A percentile compares a stretch with the other conserved stretches of the same genome.
Conservation (phyloP, 2,329 filamentous ascomycete genomes). For the Talaromyces atroroseus region DNA sequence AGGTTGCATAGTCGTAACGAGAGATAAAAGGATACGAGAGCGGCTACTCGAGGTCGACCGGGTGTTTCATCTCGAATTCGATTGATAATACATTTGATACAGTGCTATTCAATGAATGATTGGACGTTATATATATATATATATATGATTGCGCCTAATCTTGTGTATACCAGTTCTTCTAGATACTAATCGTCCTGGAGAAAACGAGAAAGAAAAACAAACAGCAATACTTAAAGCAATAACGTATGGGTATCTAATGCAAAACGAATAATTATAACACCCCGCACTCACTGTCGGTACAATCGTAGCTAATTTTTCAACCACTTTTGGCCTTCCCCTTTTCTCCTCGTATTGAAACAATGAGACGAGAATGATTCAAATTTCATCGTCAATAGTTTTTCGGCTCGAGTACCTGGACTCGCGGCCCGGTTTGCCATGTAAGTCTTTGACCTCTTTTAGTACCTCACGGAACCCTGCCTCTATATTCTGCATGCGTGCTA, state of each 20-base stretch:
- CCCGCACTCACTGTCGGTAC: not conserved
- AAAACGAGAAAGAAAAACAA: not conserved
- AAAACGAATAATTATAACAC: not conserved
- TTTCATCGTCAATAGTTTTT: not conserved
- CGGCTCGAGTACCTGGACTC: slow-evolving; percentile 1
- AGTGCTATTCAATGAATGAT: not conserved
- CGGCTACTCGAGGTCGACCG: not conserved
- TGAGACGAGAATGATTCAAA: not conserved
- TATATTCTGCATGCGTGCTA: slow-evolving; percentile 86
- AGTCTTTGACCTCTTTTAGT: slow-evolving; percentile 69
- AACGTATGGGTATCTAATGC: slow-evolving; percentile 10
- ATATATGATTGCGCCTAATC: too few relatives aligned
- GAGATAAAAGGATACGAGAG: not conserved
- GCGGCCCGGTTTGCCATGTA: slow-evolving; percentile 26
- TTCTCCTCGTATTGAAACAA: too few relatives aligned
- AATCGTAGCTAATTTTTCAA: not conserved
- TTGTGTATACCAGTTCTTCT: not conserved
- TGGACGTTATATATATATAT: too few relatives aligned
- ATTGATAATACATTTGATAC: not conserved
- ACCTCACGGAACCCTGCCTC: slow-evolving; percentile 88
- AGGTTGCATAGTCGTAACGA: slow-evolving; percentile 8
- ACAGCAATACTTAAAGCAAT: not conserved
- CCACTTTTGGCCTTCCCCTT: too few relatives aligned
- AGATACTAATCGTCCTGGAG: not conserved
- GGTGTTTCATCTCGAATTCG: not conserved